Conservation (phyloP, 2,329 filamentous ascomycete genomes). For the Moelleriella libera region DNA sequence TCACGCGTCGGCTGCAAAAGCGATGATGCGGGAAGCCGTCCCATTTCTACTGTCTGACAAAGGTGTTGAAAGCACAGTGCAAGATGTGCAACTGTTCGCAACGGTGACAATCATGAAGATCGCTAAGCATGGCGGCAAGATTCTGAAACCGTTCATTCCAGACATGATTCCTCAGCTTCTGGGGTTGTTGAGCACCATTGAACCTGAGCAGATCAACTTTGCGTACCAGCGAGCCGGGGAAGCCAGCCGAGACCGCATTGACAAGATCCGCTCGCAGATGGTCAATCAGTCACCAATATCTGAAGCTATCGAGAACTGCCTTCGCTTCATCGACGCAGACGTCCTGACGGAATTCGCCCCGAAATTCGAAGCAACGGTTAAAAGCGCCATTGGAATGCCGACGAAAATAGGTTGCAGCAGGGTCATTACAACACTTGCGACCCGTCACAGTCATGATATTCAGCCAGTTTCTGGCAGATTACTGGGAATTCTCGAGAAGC, state of each 20-base stretch:
- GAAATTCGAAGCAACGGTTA: constrained; percentile 64
- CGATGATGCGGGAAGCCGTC: constrained; percentile 74
- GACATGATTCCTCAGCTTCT: constrained; percentile 71
- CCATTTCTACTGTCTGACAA: constrained; percentile 84
- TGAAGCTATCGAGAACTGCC: constrained; percentile 78
- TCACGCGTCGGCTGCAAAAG: constrained; percentile 51
- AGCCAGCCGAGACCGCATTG: constrained; percentile 76
- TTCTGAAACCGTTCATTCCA: constrained; percentile 67
- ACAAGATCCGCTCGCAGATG: constrained; percentile 68
- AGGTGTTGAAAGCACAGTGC: constrained; percentile 74
- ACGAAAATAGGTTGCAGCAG: constrained; percentile 86
- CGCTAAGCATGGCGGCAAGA: constrained; percentile 74
- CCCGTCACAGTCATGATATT: constrained; percentile 63
- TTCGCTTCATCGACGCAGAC: constrained; percentile 66
- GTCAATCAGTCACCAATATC: constrained; percentile 82
- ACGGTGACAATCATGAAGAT: constrained; percentile 76
- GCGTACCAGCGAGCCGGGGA: constrained; percentile 83
- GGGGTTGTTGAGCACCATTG: constrained; percentile 70
- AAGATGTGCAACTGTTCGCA: constrained; percentile 77
- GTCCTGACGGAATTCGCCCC: constrained; percentile 66
- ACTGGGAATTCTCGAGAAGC: constrained; percentile 63
- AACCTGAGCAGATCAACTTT: constrained; percentile 83
- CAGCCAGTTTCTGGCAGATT: constrained; percentile 62
- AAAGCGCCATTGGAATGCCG: constrained; percentile 75
- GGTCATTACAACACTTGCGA: constrained; percentile 72